Evolutionary conservation across 495 filamentous ascomycete species (phyloP).

Genomic region (Daldinia loculata): DNA sequence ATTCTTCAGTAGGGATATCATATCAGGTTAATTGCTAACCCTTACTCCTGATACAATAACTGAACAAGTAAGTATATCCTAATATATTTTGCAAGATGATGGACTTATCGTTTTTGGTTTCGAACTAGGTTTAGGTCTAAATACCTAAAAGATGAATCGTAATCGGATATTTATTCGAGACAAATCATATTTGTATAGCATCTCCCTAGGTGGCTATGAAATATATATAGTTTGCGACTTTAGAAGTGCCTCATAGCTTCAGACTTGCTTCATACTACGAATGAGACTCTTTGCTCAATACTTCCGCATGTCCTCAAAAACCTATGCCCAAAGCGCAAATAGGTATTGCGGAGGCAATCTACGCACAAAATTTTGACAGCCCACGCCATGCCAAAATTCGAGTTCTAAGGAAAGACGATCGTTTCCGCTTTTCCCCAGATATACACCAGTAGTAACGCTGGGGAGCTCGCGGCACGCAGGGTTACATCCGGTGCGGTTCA

Average conservation of each 20-base stretch:
- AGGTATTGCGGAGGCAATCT: conserved; percentile 27
- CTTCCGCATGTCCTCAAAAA: conserved; percentile 19
- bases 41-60: background rate
- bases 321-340: conserved; percentile 16
- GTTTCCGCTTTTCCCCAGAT: conserved; percentile 34
- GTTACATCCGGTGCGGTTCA: conserved; percentile 40
- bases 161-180: background rate
- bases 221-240: too few relatives aligned
- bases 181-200: too few relatives aligned
- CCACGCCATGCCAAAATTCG: conserved; percentile 24
- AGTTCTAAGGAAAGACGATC: conserved; percentile 27
- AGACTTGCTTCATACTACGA: background rate
- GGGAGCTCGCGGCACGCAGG: conserved; percentile 35
- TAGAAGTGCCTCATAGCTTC: background rate
- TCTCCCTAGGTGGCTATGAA: too few relatives aligned
- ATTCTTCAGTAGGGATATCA: background rate
- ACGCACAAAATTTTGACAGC: conserved; percentile 16
- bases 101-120: too few relatives aligned
- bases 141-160: background rate
- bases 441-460: conserved; percentile 27
- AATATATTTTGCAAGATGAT: too few relatives aligned
- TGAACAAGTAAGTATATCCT: background rate
- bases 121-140: too few relatives aligned
- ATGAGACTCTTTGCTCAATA: conserved; percentile 1
- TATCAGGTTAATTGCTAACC: background rate